Evolutionary conservation across 2,329 filamentous ascomycete genomes (phyloP).

Genomic region (Sporothrix inflata): DNA sequence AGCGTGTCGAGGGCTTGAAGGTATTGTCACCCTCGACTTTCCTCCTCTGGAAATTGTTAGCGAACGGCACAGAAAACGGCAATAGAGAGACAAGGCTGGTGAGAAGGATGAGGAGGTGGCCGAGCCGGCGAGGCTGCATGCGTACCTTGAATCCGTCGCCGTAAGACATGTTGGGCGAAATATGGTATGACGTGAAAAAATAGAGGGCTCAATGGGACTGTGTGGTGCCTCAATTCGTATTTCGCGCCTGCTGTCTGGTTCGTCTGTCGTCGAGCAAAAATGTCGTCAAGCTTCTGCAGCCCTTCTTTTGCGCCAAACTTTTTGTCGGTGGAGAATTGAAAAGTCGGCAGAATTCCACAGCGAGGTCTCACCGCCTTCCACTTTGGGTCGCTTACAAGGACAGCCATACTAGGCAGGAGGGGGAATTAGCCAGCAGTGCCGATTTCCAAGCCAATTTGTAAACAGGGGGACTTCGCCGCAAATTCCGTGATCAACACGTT

Average conservation of each 20-base stretch:
- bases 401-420: not conserved
- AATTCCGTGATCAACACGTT: slow-evolving; percentile 19
- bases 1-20: slow-evolving; percentile 70
- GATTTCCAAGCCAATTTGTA: slow-evolving; percentile 18
- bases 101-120: not conserved
- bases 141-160: slow-evolving; percentile 35
- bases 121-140: not conserved
- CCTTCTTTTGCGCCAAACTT: slow-evolving; percentile 25
- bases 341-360: slow-evolving; percentile 36
- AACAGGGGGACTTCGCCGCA: not conserved
- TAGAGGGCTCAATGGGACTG: not conserved
- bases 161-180: slow-evolving; percentile 32
- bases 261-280: not conserved
- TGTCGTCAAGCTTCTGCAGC: not conserved
- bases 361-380: slow-evolving; percentile 35
- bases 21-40: slow-evolving; percentile 50
- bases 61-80: not conserved
- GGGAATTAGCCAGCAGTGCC: not conserved
- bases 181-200: not conserved
- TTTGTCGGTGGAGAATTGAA: slow-evolving; percentile 28
- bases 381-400: slow-evolving; percentile 15
- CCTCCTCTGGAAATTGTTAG: slow-evolving; percentile 49
- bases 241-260: not conserved
- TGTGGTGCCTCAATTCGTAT: not conserved
- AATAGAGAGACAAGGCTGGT: not conserved